These are phyloP conservation scores for Carallia brachiata DNA, from an alignment of 345 rosid genomes.

Conservation along the genomic window DNA sequence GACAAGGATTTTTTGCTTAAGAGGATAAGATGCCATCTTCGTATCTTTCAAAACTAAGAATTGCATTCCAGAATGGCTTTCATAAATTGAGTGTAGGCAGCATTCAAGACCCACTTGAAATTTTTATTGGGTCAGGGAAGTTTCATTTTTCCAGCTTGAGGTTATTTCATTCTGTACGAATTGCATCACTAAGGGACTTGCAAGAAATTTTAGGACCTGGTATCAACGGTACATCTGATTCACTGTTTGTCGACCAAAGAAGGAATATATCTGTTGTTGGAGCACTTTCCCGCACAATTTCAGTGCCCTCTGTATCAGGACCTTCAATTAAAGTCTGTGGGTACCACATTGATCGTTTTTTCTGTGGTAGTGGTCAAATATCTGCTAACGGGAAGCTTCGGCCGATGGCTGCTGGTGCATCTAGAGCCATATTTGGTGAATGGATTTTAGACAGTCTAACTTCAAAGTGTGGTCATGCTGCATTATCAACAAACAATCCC, in stretches of 20 bases:
- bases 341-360: conserved; percentile 68
- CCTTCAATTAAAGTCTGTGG: conserved; percentile 85
- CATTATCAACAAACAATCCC: conserved; percentile 21
- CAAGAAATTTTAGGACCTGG: conserved; percentile 51
- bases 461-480: conserved; percentile 31
- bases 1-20: conserved; percentile 26
- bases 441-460: conserved; percentile 29
- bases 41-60: conserved; percentile 44
- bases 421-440: conserved; percentile 41
- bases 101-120: conserved; percentile 40
- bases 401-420: conserved; percentile 55
- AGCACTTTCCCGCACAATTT: conserved; percentile 68
- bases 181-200: conserved; percentile 42
- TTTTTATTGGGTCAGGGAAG: conserved; percentile 54
- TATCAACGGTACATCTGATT: conserved; percentile 56
- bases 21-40: conserved; percentile 61
- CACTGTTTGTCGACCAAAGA: conserved; percentile 42
- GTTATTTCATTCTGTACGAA: conserved; percentile 45
- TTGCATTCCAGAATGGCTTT: conserved; percentile 50
- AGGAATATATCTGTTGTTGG: conserved; percentile 79
- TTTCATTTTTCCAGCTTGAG: conserved; percentile 47
- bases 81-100: conserved; percentile 36
- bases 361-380: conserved; percentile 37
- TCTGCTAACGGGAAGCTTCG: conserved; percentile 29
- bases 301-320: conserved; percentile 89